Evolutionary conservation across 2,329 filamentous ascomycete species (phyloP).

Genomic region (Metarhizium sp.): DNA sequence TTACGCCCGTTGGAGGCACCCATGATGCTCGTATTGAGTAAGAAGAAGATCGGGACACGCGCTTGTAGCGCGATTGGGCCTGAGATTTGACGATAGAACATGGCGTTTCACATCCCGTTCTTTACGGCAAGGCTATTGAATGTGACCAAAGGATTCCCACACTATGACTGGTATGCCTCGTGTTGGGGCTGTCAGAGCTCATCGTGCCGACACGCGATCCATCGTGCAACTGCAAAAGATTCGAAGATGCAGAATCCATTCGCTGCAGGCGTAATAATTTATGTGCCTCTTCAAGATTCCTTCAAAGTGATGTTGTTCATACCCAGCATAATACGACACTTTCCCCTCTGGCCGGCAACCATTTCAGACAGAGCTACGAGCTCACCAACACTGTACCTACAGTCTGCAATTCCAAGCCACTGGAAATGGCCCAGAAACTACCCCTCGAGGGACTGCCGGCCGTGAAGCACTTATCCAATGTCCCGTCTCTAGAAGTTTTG

Average conservation of each 20-base stretch:
- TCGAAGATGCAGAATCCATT: background rate
- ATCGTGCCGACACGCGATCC: constrained; percentile 9
- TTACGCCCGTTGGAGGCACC: background rate
- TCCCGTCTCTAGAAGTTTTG: constrained; percentile 10
- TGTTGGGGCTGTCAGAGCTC: constrained; percentile 5
- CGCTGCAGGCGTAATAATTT: background rate
- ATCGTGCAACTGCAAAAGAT: constrained; percentile 1
- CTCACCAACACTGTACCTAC: background rate
- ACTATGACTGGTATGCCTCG: constrained; percentile 14
- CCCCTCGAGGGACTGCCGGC: constrained; percentile 4
- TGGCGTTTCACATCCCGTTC: constrained; percentile 11
- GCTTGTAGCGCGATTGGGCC: constrained; percentile 1
- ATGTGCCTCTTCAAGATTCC: constrained; percentile 1
- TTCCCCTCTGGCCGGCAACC: background rate
- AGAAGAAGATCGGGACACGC: constrained; percentile 3
- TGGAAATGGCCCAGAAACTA: constrained; percentile 8
- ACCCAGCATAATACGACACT: background rate
- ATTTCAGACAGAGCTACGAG: background rate
- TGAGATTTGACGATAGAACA: background rate
- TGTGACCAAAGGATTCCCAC: constrained; percentile 1
- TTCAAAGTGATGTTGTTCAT: background rate
- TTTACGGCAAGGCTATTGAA: constrained; percentile 7
- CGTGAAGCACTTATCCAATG: constrained; percentile 11
- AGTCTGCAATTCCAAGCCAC: background rate
- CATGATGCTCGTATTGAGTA: background rate